Conservation (phyloP, 2,329 filamentous ascomycete species). For the Fusarium coicis region DNA sequence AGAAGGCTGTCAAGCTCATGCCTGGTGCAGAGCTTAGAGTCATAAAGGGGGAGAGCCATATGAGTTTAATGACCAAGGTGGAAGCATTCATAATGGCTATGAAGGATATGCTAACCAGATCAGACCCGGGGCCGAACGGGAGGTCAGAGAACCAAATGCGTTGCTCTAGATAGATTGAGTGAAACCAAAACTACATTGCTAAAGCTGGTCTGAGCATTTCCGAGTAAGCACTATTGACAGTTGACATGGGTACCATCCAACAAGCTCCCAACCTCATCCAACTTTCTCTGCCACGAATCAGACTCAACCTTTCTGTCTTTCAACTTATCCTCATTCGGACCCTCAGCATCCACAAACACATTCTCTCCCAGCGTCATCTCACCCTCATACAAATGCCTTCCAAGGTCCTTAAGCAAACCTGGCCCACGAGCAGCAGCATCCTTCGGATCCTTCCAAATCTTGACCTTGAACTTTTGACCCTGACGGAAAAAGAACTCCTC, state of each 20-base stretch:
- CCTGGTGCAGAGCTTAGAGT: constrained; percentile 14
- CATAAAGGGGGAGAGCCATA: constrained; percentile 21
- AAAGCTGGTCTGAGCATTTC: not conserved
- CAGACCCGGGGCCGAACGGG: no score
- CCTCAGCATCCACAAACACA: constrained; percentile 39
- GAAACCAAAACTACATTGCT: accelerated
- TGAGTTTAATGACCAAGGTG: constrained; percentile 13
- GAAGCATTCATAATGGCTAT: constrained; percentile 1
- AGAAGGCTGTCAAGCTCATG: constrained; percentile 11
- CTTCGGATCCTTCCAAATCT: constrained; percentile 29
- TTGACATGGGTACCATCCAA: constrained; percentile 32
- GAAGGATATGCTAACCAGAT: constrained; percentile 9
- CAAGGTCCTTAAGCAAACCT: not conserved
- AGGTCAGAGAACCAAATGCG: no score
- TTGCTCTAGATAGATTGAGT: not conserved
- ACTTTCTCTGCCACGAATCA: constrained; percentile 35
- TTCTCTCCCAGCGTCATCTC: constrained; percentile 19
- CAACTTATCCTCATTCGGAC: constrained; percentile 32
- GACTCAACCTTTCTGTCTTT: constrained; percentile 22
- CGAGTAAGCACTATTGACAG: not conserved
- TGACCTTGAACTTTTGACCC: constrained; percentile 6
- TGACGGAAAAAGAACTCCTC: constrained; percentile 31
- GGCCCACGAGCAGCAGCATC: constrained; percentile 2
- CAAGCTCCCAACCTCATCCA: constrained; percentile 37
- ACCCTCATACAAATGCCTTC: not conserved